Base-by-base conservation (phyloP, 1,284 basidiomycete species). In the Pyrrhoderma noxium region DNA sequence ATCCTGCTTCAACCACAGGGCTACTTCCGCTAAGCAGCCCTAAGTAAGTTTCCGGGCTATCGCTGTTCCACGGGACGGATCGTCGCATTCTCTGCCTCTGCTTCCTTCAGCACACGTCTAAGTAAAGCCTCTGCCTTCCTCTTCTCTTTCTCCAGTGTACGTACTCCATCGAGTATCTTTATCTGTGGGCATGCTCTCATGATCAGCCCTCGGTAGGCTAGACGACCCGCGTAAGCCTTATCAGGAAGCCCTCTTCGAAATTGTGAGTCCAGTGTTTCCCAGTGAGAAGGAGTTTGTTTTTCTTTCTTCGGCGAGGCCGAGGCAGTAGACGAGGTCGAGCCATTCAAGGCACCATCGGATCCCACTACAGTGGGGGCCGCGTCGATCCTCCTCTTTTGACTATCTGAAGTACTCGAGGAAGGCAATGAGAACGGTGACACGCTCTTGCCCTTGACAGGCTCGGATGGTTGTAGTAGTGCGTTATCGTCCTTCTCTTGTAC, bases 211-310 rank as follows among this genome's bases (percentile, higher is more conserved):
- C 93, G 82, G 67, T 95, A 96, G 39, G 83, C 86, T 40, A 93
- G 74, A 37, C 93, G 80, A 37, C 85, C 86, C 46, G 87, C 78
- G 65, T 95, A 95, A 65, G 79, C 79, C 54, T 80, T 83, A 68
- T 96, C 87, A 42, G 93, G 93, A 51, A 97, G 73, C 58, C 89
- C 84, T 62, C 87, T 82, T 40, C 93, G 81, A 74, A 93, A 96
- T 62, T 87, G 85, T 5, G 73, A 71, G 68, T 97, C 93, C 62
- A 91, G 71, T 58, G 83, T 81, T 57, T 80, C 71, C 90, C 85
- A 89, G 52, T 67, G 69, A 56, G 58, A 60, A 53, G 58, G 67
- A 59, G 37, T 23, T 57, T 39, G 60, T 59, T 57, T 60, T 63
- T 63, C 60, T 66, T 61, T 60, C 65, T 61, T 64, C 64, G 61